Evolutionary conservation across 768 basidiomycete genomes (phyloP).

Genomic region (Saitozyma podzolica): DNA sequence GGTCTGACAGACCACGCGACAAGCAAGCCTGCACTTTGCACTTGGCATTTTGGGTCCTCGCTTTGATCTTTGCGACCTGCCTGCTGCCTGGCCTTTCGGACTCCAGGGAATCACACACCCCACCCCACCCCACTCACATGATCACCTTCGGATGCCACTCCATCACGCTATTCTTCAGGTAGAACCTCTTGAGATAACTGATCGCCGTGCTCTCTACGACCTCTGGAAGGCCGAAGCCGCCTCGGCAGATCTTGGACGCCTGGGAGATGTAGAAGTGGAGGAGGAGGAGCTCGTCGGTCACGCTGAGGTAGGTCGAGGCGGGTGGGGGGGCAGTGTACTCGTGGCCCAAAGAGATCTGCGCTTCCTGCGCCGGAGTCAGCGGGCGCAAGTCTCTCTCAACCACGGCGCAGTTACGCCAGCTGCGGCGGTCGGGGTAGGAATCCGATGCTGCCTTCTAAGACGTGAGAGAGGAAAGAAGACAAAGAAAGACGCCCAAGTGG

Average conservation of each 20-base stretch:
- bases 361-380: constrained; percentile 19
- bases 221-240: constrained; percentile 81
- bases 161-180: constrained; percentile 96
- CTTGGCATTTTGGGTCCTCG: too few relatives aligned
- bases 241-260: constrained; percentile 73
- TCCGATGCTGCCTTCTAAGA: not conserved
- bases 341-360: constrained; percentile 37
- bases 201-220: constrained; percentile 91
- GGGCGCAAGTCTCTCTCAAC: not conserved
- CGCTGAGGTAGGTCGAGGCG: constrained; percentile 69
- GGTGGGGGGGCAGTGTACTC: constrained; percentile 56
- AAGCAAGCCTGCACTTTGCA: too few relatives aligned
- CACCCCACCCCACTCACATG: constrained; percentile 65
- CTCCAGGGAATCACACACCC: not conserved
- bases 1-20: not conserved
- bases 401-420: too few relatives aligned
- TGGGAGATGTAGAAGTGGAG: constrained; percentile 86
- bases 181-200: constrained; percentile 92
- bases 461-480: not conserved
- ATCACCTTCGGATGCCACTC: constrained; percentile 99
- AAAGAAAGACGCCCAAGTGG: too few relatives aligned
- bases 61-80: too few relatives aligned
- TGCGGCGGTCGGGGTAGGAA: too few relatives aligned
- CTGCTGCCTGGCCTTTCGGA: not conserved
- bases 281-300: constrained; percentile 81